Base-by-base conservation (phyloP, 2,329 filamentous ascomycete genomes). In the Diplodia mutila region DNA sequence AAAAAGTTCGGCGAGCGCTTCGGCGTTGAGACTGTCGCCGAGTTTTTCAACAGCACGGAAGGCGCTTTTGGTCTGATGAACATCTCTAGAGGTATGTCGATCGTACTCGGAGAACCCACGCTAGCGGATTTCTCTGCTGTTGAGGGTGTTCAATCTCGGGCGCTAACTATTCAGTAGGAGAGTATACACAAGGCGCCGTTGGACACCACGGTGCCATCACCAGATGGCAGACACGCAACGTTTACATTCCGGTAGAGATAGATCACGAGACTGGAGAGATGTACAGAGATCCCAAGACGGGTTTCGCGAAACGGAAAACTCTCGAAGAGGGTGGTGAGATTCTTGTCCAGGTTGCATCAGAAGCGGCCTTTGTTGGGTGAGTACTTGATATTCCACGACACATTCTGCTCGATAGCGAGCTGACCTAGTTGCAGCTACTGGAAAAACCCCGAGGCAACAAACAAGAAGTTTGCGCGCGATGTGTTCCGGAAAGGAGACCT, bases 1-100 rank as follows among this genome's bases (percentile, higher is more conserved):
- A 77, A 82, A 34, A 81, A 84, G 27, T 91, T 92, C 75, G 80
- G 85, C 51, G 86, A 90, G 61, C 84, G 89, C 7, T 91, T 90
- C 73, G 85, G 85, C 59, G 85, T 91, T 70, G 79, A 84, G 14
- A 83, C 85, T 25, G 86, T 94, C 2, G 82, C 81, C 68, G 91
- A 94, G 76, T 93, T 94, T 79, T 94, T 92, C 82, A 91, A 90
- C 75, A 91, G 88, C 68, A 91, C 89, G 0, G 91, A 94, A 77
- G 90, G 90, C 37, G 83, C 92, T 61, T 85, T 93, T 72, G 77
- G 78, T 0, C 79, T 93, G 11, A 77, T 87, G 66, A 91, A 91
- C 73, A 76, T 83, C 25, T 86, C 85, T 65, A 80, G 83, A 14
- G 79, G 72, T 63, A 23, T 67, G 63, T 32, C 49, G 9, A 8